A percentile compares a stretch with the other conserved stretches of the same genome.
Evolutionary conservation across 306 rosid genomes (phyloP).

Genomic region (Pyrus bretschneideri): DNA sequence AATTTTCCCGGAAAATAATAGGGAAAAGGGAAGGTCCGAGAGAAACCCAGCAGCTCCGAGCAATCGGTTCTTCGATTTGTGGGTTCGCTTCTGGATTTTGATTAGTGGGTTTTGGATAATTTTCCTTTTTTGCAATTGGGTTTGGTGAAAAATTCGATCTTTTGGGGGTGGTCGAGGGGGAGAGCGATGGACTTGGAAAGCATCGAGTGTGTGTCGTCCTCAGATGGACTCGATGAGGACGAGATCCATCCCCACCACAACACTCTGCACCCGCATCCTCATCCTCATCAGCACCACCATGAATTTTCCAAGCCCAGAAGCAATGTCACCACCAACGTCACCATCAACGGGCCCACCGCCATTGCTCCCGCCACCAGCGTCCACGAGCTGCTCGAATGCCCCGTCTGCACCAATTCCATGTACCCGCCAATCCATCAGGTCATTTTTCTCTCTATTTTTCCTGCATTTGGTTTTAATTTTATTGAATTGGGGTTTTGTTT

Average conservation of each 20-base stretch:
- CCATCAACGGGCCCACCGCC: constrained; percentile 37
- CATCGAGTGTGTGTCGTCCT: constrained; percentile 80
- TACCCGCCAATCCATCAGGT: constrained; percentile 98
- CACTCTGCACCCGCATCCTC: constrained; percentile 43
- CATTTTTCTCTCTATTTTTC: constrained; percentile 5
- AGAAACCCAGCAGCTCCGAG: constrained; percentile 2
- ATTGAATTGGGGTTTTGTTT: neutral
- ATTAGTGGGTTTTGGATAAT: neutral
- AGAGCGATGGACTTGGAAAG: constrained; percentile 65
- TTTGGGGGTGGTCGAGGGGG: constrained; percentile 9
- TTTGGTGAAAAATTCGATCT: neutral
- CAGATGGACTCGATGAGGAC: constrained; percentile 80
- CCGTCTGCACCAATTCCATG: constrained; percentile 96
- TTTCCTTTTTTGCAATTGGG: neutral
- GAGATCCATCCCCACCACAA: constrained; percentile 67
- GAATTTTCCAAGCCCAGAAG: constrained; percentile 68
- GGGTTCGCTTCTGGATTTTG: neutral
- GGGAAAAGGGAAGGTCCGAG: constrained; percentile 1
- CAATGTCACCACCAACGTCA: constrained; percentile 37
- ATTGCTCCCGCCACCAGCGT: constrained; percentile 91
- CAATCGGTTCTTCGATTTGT: neutral
- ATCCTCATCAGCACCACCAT: constrained; percentile 51
- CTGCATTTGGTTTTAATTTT: neutral
- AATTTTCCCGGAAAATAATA: constrained; percentile 1
- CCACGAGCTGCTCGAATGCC: constrained; percentile 91